Base-by-base conservation (phyloP, 1,284 basidiomycete species). In the Papiliotrema fonsecae region DNA sequence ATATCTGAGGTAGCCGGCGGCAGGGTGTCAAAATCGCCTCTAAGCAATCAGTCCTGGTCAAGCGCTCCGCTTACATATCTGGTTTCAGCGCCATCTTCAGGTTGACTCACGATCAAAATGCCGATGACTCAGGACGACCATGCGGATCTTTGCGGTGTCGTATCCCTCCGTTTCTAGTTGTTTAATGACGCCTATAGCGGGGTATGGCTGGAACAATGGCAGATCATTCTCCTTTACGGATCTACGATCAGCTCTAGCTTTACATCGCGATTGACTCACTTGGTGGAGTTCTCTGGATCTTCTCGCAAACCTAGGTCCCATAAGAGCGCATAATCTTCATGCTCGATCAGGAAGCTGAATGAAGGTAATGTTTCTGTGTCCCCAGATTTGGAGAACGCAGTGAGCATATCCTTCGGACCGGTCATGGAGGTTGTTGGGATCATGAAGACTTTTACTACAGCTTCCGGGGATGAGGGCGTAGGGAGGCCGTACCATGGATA, bases 241-340 rank as follows among this genome's bases (percentile, higher is more conserved):
- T n/a, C n/a, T n/a, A n/a, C n/a, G n/a, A n/a, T n/a, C n/a, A n/a
- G n/a, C n/a, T n/a, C n/a, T n/a, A n/a, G n/a, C n/a, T n/a, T n/a
- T n/a, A n/a, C n/a, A n/a, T n/a, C n/a, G n/a, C n/a, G n/a, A 16
- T 2, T 21, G 30, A 51, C 47, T 34, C 19, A 53, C 48, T 45
- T 43, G 1, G 50, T 46, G 21, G 42, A 36, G 31, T 50, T 47
- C 31, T 51, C 50, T 4, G 52, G 48, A 41, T 56, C 60, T 42
- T 47, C 42, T 19, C 47, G 50, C 25, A 55, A 21, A 6, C 60
- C 60, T 36, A 62, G 36, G 49, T 62, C 60, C 41, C 49, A 62
- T 6, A 62, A 34, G 2, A 54, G 38, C 13, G 48, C 45, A 27
- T 54, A 30, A 6, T 52, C 50, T 18, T 45, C 50, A 27, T 59